Conservation (phyloP, 1,284 basidiomycete species). For the Papiliotrema terrestris region DNA sequence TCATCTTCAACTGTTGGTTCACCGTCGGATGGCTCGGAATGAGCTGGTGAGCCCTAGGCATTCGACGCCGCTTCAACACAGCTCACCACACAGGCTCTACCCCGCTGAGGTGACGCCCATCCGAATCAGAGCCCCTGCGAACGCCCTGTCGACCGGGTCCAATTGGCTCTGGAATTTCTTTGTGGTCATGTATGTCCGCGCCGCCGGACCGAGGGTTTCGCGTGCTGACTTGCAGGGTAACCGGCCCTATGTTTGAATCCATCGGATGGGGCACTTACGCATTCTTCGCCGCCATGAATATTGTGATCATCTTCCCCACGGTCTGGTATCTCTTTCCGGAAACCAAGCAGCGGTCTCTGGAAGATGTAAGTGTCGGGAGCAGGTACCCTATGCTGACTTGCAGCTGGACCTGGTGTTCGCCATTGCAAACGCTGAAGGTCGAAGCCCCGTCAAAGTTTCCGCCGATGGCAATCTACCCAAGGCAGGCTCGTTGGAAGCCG, state of each 20-base stretch:
- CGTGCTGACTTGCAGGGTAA: conserved; percentile 25
- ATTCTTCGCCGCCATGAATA: conserved; percentile 39
- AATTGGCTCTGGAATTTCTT: conserved; percentile 49
- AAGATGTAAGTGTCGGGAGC: conserved; percentile 16
- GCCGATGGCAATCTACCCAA: conserved; percentile 18
- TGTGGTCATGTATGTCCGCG: conserved; percentile 11
- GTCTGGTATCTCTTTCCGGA: conserved; percentile 31
- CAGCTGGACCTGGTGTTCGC: conserved; percentile 38
- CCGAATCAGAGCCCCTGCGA: conserved; percentile 62
- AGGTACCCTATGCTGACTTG: background rate
- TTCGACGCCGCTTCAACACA: background rate
- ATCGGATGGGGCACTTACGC: conserved; percentile 42
- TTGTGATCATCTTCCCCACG: conserved; percentile 31
- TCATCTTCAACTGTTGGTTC: conserved; percentile 48
- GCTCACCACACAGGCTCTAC: conserved; percentile 18
- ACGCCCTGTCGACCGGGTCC: conserved; percentile 60
- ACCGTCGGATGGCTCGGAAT: conserved; percentile 40
- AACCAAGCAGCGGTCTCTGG: conserved; percentile 27
- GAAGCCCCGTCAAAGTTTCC: conserved; percentile 25
- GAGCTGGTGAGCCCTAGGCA: conserved; percentile 21
- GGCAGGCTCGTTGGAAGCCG: conserved; percentile 32
- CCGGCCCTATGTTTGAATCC: conserved; percentile 35
- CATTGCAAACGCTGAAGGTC: conserved; percentile 20
- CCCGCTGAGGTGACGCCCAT: conserved; percentile 47
- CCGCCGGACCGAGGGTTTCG: background rate